Conservation (phyloP, 106 monocot species). For the Chionographis japonica region DNA sequence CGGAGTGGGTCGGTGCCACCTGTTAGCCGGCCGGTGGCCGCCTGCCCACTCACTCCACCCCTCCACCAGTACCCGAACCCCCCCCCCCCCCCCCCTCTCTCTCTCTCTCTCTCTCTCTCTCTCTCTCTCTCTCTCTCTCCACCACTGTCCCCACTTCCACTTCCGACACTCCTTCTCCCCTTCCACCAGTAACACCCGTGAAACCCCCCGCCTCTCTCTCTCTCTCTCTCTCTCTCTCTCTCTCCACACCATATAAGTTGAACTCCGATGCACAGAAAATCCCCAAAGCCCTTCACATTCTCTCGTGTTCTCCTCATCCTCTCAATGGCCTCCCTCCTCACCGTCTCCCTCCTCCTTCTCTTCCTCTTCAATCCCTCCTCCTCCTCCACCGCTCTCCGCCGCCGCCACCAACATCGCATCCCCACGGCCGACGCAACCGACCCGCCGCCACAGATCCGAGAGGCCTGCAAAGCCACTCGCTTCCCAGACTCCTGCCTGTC, state of each 20-base stretch:
- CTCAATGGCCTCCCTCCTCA: conserved; percentile 14
- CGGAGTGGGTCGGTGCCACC: too few species aligned
- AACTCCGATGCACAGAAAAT: conserved; percentile 4
- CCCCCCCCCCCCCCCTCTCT: too few species aligned
- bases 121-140: too few species aligned
- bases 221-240: too few species aligned
- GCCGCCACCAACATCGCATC: background rate
- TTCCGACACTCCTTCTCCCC: too few species aligned
- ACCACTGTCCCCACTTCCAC: background rate
- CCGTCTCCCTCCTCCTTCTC: conserved; percentile 15
- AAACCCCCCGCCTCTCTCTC: too few species aligned
- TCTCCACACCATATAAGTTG: background rate
- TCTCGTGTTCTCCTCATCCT: background rate
- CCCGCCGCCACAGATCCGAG: background rate
- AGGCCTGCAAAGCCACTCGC: conserved; percentile 37
- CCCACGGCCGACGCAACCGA: background rate
- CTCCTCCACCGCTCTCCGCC: conserved; percentile 6
- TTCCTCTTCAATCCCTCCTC: conserved; percentile 4
- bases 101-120: conserved; percentile 4
- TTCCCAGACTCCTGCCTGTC: conserved; percentile 28
- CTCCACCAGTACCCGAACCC: background rate
- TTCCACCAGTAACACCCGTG: too few species aligned
- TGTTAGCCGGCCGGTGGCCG: too few species aligned
- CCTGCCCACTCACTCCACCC: background rate
- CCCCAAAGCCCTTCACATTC: background rate